Conservation (phyloP, 2,329 filamentous ascomycete species). For the Aspergillus texensis region DNA sequence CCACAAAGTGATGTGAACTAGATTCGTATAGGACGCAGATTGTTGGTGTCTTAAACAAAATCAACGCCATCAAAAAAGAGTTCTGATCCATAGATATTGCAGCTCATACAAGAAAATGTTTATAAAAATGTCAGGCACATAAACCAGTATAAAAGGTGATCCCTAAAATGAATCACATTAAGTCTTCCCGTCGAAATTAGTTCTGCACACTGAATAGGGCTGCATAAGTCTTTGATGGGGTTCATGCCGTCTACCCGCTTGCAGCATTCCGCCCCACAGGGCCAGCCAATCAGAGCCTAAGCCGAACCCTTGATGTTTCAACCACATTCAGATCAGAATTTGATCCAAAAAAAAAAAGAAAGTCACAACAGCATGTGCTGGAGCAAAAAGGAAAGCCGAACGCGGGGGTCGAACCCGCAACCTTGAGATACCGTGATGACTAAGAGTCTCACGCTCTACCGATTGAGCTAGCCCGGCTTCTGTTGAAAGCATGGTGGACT, state of each 20-base stretch:
- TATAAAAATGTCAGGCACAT: no score
- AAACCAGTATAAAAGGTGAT: no score
- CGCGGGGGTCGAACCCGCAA: constrained; percentile 48
- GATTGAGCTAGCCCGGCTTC: constrained; percentile 53
- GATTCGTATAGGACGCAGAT: neutral
- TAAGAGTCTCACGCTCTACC: constrained; percentile 54
- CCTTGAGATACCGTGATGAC: constrained; percentile 32
- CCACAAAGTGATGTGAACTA: neutral
- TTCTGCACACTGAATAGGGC: neutral
- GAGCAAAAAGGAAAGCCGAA: constrained; percentile 33
- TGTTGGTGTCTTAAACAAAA: no score
- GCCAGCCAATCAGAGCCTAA: neutral
- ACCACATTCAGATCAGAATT: neutral
- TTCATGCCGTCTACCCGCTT: neutral
- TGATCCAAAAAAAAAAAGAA: neutral
- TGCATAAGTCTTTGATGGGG: neutral
- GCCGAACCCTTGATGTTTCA: neutral
- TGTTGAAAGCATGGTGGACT: constrained; percentile 10
- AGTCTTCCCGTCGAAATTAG: no score
- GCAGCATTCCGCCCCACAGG: neutral
- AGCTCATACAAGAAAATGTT: no score
- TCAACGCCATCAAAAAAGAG: no score
- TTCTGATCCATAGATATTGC: no score
- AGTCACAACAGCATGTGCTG: neutral
- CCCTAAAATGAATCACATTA: no score